Evolutionary conservation across 148 eudicot species (phyloP), one percentile per base, ranked within the genome.

Genomic region (Fallopia convolvulus): DNA sequence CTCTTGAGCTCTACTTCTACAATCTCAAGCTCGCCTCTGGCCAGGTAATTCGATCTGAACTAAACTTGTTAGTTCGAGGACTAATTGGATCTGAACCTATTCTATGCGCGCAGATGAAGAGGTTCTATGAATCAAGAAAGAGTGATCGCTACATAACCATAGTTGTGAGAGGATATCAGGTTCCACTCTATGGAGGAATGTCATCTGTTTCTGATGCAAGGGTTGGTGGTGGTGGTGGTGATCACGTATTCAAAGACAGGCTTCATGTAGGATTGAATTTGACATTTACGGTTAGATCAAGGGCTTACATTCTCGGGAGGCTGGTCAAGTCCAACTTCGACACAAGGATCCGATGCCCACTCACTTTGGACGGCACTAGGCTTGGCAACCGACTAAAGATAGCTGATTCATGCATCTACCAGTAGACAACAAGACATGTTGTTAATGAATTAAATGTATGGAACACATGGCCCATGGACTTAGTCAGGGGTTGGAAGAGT

Each of bases 291-390:
- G 78, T 93, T 68, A 84, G 91, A 50, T 91, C 98, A 7, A 91
- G 89, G 75, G 98, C 96, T 18, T 87, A 85, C 85, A 83, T 93
- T 6, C 70, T 93, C 74, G 98, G 98, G 76, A 91, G 63, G 81
- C 81, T 93, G 78, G 96, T 93, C 23, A 89, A 85, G 79, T 87
- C 96, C 36, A 88, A 85, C 83, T 93, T 93, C 79, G 86, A 89
- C 42, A 81, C 44, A 33, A 76, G 72, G 10, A 70, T 93, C 74
- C 74, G 82, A 42, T 93, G 98, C 72, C 83, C 82, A 42, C 87
- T 91, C 63, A 84, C 78, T 36, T 70, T 93, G 73, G 80, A 82
- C 49, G 85, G 87, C 72, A 80, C 75, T 44, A 77, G 78, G 77
- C 77, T 89, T 7, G 93, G 96, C n/a, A 93, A 89, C 80, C 86